Base-by-base conservation (phyloP, 257 asterid genomes). In the Mentha longifolia region DNA sequence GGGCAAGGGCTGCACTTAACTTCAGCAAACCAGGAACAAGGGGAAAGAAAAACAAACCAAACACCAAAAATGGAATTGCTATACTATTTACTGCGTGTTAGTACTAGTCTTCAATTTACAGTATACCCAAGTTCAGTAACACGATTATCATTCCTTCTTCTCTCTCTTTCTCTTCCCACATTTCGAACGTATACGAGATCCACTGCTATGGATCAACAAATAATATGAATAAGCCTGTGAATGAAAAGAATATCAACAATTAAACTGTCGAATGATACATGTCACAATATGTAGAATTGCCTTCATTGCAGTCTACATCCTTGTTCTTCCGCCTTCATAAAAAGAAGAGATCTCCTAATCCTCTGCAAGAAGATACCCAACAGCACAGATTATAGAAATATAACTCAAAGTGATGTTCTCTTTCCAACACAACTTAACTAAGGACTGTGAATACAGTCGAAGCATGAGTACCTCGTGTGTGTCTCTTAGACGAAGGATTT, bases 401-500 rank as follows among this genome's bases (percentile, higher is more conserved):
- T 9, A 55, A 33, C 60, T 25, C 28, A 13, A 55, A 39, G 16
- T 12, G 41, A 66, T 55, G 15, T 55, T 22, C 4, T 10, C 15
- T 22, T 22, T 55, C 66, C 58, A 9, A 22, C 43, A 12, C 25
- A 64, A 7, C 10, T 15, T 22, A 14, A 28, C 7, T 28, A 43
- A 22, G 60, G 67, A 63, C 4, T 39, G 19, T 47, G 39, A 11
- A 60, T 65, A n/a, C 3, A 55, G n/a, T 41, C 14, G 61, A 68
- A 68, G 72, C 62, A 60, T 28, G 35, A 13, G 11, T 82, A 92
- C 99, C 98, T 95, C 96, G 37, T 77, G 82, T 14, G 99, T 83
- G 74, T 95, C 92, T 85, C 83, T 81, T 9, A 89, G 73, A 65
- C 90, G 90, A 65, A 95, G 96, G 72, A 95, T 88, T 59, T 92